Evolutionary conservation across 2,329 filamentous ascomycete species (phyloP), one percentile per base, ranked within the genome.

Genomic region (Fusarium longipes): DNA sequence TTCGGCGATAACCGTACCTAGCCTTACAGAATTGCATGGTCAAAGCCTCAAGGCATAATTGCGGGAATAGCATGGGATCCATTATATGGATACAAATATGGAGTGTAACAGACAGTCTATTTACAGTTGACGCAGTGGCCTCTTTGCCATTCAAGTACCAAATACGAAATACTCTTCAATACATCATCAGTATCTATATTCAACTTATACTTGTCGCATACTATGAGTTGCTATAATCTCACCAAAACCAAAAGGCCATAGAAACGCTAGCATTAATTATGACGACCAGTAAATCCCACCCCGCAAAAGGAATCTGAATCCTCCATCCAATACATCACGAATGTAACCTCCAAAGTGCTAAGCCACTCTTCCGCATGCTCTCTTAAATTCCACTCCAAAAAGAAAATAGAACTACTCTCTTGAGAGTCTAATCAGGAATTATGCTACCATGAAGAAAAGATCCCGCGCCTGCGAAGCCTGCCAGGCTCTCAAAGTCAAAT

Each of bases 401-500:
- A n/a, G n/a, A n/a, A n/a, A n/a, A n/a, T n/a, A n/a, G n/a, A n/a
- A n/a, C n/a, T n/a, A 40, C 38, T 29, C 40, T 30, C 18, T 27
- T 11, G 11, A 18, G n/a, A 43, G 25, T 20, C 25, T 29, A 4
- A 8, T 25, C 24, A 20, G 24, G 3, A 36, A 29, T 15, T 5
- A 33, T 42, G 25, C 39, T 35, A 35, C 25, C 51, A 67, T 67
- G 63, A 47, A 27, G 25, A 67, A 67, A 40, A 63, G 64, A 53
- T 63, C 44, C 42, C 64, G 63, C 15, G 64, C 64, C 27, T 67
- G 64, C 35, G 64, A 67, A 52, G 58, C 63, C 39, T 67, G 64
- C 4, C 63, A 67, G 32, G 52, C 57, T 20, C 57, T 67, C 25
- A 67, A 67, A 43, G 49, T 67, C 48, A 67, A 63, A 35, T 67